Conservation (phyloP, 2,329 filamentous ascomycete species). For the Beauveria sp. region DNA sequence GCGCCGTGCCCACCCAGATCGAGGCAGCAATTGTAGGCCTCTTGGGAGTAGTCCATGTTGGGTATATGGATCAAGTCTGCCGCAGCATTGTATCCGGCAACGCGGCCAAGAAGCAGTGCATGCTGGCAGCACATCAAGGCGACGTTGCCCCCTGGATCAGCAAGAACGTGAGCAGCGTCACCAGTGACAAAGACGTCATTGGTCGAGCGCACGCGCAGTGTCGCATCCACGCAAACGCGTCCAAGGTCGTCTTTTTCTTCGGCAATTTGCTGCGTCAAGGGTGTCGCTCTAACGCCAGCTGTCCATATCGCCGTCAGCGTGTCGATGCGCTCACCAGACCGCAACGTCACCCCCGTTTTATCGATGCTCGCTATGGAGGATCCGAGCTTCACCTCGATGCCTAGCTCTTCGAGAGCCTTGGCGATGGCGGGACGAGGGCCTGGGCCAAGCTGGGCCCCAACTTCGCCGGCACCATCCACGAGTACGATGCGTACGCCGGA, state of each 20-base stretch:
- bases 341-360: slow-evolving; percentile 17
- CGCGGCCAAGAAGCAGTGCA: slow-evolving; percentile 26
- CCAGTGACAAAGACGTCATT: slow-evolving; percentile 25
- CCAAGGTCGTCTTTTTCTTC: slow-evolving; percentile 21
- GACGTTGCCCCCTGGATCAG: slow-evolving; percentile 20
- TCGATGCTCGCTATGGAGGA: slow-evolving; percentile 20
- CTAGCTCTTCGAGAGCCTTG: slow-evolving; percentile 21
- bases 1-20: slow-evolving; percentile 27
- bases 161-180: slow-evolving; percentile 22
- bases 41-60: slow-evolving; percentile 21
- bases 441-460: slow-evolving; percentile 26
- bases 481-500: slow-evolving; percentile 17
- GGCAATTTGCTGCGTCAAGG: slow-evolving; percentile 25
- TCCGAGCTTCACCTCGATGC: slow-evolving; percentile 24
- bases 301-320: slow-evolving; percentile 29
- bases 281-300: slow-evolving; percentile 25
- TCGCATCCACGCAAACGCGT: slow-evolving; percentile 22
- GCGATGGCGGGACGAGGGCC: slow-evolving; percentile 25
- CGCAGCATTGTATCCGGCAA: slow-evolving; percentile 26
- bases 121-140: slow-evolving; percentile 33
- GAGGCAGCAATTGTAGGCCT: slow-evolving; percentile 25
- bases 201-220: slow-evolving; percentile 18
- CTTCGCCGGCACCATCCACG: slow-evolving; percentile 19
- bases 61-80: slow-evolving; percentile 24
- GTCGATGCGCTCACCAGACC: slow-evolving; percentile 25